Base-by-base conservation (phyloP, 108 stramenopile species). In the Skeletonema menzelii region DNA sequence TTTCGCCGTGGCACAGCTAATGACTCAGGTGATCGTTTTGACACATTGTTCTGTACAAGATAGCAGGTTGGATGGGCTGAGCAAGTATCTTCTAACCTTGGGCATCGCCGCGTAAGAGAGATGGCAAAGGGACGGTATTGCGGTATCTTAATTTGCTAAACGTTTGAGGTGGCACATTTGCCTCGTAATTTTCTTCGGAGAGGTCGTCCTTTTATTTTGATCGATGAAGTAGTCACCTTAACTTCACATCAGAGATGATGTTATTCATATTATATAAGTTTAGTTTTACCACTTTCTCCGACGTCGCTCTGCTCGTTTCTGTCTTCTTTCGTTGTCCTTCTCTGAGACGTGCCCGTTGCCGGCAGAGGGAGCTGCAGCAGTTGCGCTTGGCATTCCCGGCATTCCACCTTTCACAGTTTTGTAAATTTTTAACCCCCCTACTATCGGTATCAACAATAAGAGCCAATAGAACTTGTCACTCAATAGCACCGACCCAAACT, bases 1-100 rank as follows among this genome's bases (percentile, higher is more conserved):
- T 77, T 76, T 94, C 64, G 93, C 90, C 0, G 93, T 94, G 40
- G 90, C 93, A 2, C 88, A 94, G 62, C 79, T 94, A 10, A 88
- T 94, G 90, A 94, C 93, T 56, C 93, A 94, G 62, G 93, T 94
- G 27, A 71, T 94, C 35, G 87, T 94, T 30, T 78, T 89, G 12
- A 82, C 85, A 14, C 87, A 94, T 47, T 94, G 93, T 63, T 63
- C 69, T n/a, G 84, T 73, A 17, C 86, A 84, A 24, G 93, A 94
- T 69, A 56, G 65, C 19, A 82, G 82, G n/a, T 85, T 94, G 64
- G 89, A 91, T 30, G 93, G 93, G 13, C 65, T 94, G 63, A 85
- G 93, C 35, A 89, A 87, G 53, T 94, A 91, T 70, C 69, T 94
- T 20, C 68, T 91, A 44, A 84, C 87, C 0, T 65, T 91, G 68